These are phyloP conservation scores for Castanea sativa DNA, from an alignment of 306 rosid species.

Conservation along the genomic window DNA sequence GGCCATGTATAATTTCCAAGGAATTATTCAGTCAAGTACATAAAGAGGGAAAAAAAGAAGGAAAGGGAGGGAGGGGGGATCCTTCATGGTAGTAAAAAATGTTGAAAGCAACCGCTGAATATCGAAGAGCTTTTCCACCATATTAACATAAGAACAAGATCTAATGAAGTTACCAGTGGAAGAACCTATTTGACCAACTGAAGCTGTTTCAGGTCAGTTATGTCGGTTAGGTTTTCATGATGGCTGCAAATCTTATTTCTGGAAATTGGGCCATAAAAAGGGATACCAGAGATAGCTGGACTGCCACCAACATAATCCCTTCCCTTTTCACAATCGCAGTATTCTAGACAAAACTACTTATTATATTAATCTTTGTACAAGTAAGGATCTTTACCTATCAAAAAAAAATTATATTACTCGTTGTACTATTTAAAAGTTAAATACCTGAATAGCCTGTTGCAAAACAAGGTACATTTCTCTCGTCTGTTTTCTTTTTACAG, in stretches of 20 bases:
- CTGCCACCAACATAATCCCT: not conserved
- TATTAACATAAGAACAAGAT: too few relatives aligned
- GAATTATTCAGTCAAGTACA: not conserved
- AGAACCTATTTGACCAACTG: not conserved
- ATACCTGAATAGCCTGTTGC: conserved; percentile 35
- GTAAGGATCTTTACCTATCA: too few relatives aligned
- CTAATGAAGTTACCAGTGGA: not conserved
- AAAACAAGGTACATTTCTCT: conserved; percentile 20
- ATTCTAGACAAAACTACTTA: not conserved
- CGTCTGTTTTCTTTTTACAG: conserved; percentile 25
- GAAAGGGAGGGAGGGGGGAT: too few relatives aligned
- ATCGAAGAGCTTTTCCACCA: not conserved
- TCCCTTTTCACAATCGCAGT: not conserved
- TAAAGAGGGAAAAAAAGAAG: not conserved
- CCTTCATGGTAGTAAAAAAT: too few relatives aligned
- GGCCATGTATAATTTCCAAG: not conserved
- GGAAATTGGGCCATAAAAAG: not conserved
- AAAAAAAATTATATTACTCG: too few relatives aligned
- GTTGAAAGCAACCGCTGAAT: not conserved
- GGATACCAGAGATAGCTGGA: not conserved
- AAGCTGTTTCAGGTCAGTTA: not conserved
- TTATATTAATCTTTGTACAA: not conserved
- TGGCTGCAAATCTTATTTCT: not conserved
- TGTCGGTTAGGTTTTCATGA: not conserved
- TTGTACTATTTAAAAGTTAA: not conserved